phyloP scores from a whole-genome alignment of 2,329 filamentous ascomycete species.

The Coniella vitis region DNA sequence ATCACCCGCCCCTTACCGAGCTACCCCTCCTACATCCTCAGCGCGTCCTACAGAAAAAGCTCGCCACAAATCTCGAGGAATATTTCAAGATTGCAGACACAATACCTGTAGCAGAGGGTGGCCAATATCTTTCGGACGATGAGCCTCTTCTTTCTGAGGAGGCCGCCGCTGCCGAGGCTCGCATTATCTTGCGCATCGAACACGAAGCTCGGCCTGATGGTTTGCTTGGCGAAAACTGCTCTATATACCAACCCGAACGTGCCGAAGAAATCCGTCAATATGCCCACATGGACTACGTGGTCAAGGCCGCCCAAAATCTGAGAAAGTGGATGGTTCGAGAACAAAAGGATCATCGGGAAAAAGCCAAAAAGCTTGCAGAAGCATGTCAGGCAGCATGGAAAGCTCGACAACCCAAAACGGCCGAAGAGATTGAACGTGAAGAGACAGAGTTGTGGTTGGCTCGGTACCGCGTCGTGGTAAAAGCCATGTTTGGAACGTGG shows the following conservation, averaged over 20 bases:
- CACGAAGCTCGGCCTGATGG: slow-evolving; percentile 69
- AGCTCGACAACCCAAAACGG: slow-evolving; percentile 64
- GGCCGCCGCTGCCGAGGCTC: slow-evolving; percentile 61
- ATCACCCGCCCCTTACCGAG: slow-evolving; percentile 29
- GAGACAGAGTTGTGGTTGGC: slow-evolving; percentile 58
- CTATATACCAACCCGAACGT: slow-evolving; percentile 65
- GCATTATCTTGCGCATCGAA: slow-evolving; percentile 61
- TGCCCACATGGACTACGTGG: slow-evolving; percentile 79
- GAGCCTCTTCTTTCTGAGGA: slow-evolving; percentile 52
- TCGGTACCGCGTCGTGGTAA: slow-evolving; percentile 67
- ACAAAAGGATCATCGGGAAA: slow-evolving; percentile 66
- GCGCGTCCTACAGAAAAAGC: slow-evolving; percentile 47
- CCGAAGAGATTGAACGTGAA: slow-evolving; percentile 77
- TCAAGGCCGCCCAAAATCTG: slow-evolving; percentile 73
- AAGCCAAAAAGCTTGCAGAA: slow-evolving; percentile 73
- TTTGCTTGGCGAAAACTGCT: slow-evolving; percentile 63
- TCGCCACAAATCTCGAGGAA: slow-evolving; percentile 50
- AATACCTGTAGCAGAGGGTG: slow-evolving; percentile 52
- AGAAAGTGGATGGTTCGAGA: slow-evolving; percentile 74
- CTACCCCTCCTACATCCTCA: slow-evolving; percentile 55
- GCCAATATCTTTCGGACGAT: slow-evolving; percentile 49
- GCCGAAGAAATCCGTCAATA: slow-evolving; percentile 73
- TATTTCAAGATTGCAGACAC: slow-evolving; percentile 45
- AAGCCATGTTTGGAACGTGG: slow-evolving; percentile 49
- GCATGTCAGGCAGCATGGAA: slow-evolving; percentile 72